Evolutionary conservation across 2,329 filamentous ascomycete species (phyloP).

Genomic region (Acrocalymma vagum): DNA sequence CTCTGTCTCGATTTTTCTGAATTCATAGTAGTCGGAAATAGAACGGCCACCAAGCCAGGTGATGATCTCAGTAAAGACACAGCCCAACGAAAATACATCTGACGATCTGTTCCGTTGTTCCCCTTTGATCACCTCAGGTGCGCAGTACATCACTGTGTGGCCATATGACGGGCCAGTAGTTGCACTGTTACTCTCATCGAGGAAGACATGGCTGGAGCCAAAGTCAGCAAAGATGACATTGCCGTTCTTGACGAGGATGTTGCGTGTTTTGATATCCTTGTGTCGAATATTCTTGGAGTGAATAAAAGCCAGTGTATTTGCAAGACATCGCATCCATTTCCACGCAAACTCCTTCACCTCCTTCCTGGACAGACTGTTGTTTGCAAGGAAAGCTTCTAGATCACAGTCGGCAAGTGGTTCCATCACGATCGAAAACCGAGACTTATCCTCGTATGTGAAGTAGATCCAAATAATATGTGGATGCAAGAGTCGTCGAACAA

Average conservation of each 20-base stretch:
- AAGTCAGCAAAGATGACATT: constrained; percentile 28
- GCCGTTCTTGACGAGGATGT: constrained; percentile 23
- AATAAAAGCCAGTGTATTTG: constrained; percentile 22
- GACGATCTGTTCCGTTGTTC: constrained; percentile 14
- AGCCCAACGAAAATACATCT: constrained; percentile 28
- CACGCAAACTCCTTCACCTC: constrained; percentile 5
- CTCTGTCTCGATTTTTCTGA: constrained; percentile 2
- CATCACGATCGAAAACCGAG: constrained; percentile 22
- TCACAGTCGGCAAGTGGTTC: constrained; percentile 22
- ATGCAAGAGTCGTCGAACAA: constrained; percentile 15
- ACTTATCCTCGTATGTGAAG: constrained; percentile 24
- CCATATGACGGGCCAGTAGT: constrained; percentile 22
- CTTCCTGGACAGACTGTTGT: too few relatives aligned
- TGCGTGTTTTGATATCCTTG: constrained; percentile 30
- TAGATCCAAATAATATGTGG: constrained; percentile 21
- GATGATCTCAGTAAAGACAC: constrained; percentile 23
- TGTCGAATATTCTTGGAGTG: constrained; percentile 23
- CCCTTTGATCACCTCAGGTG: constrained; percentile 21
- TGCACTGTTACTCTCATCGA: constrained; percentile 17
- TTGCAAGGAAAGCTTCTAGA: constrained; percentile 17
- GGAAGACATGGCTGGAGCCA: constrained; percentile 22
- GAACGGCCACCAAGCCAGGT: constrained; percentile 12
- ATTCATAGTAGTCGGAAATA: constrained; percentile 14
- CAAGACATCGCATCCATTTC: constrained; percentile 23
- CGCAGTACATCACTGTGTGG: constrained; percentile 23